These are phyloP conservation scores for Chimonanthus praecox DNA, from an alignment of 164 flowering plant genomes.

Conservation along the genomic window DNA sequence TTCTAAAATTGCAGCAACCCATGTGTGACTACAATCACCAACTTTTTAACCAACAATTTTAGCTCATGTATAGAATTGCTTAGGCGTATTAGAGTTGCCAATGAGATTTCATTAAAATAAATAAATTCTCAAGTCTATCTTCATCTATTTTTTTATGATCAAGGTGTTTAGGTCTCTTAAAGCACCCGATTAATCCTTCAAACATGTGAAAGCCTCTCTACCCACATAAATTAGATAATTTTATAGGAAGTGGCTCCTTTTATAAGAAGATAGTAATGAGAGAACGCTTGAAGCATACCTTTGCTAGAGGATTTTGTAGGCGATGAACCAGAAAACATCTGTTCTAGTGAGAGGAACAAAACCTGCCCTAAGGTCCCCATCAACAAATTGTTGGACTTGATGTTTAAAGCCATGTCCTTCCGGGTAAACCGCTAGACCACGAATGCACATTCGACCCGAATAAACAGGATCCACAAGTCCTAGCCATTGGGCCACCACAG, in stretches of 20 bases:
- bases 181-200: too few relatives aligned
- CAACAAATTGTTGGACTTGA: constrained; percentile 23
- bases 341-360: constrained; percentile 29
- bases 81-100: neutral
- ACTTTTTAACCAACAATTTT: too few relatives aligned
- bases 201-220: too few relatives aligned
- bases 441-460: constrained; percentile 38
- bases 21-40: too few relatives aligned
- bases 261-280: neutral
- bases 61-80: too few relatives aligned
- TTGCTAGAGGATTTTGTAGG: constrained; percentile 1
- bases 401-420: constrained; percentile 40
- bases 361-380: constrained; percentile 26
- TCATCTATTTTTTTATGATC: neutral
- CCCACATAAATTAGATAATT: too few relatives aligned
- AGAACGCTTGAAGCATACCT: neutral
- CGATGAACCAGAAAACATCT: constrained; percentile 34
- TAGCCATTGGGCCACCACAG: constrained; percentile 46
- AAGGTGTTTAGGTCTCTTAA: too few relatives aligned
- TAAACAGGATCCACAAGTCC: constrained; percentile 32
- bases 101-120: neutral
- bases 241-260: too few relatives aligned
- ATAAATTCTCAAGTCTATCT: neutral
- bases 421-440: constrained; percentile 37
- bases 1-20: neutral